These are phyloP conservation scores for Lactarius evosmus DNA, from an alignment of 768 basidiomycete genomes.

Conservation along the genomic window DNA sequence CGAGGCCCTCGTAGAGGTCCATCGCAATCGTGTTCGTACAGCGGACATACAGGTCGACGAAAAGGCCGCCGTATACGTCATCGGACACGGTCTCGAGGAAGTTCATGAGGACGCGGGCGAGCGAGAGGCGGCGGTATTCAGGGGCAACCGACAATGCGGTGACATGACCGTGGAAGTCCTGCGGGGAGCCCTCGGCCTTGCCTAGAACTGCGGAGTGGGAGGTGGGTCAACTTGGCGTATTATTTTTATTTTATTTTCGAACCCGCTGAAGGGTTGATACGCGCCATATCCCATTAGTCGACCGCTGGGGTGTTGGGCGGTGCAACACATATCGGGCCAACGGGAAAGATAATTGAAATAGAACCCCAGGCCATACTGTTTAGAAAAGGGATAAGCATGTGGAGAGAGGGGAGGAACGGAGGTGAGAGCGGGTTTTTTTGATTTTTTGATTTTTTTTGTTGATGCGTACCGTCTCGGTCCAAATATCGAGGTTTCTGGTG, in stretches of 20 bases:
- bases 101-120: constrained; percentile 84
- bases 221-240: not conserved
- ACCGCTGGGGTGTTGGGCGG: constrained; percentile 75
- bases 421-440: not conserved
- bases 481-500: constrained; percentile 84
- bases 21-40: constrained; percentile 84
- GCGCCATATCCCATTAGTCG: constrained; percentile 92
- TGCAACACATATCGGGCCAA: constrained; percentile 90
- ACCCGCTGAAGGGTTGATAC: too few relatives aligned
- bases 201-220: constrained; percentile 65
- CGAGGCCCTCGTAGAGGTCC: constrained; percentile 87
- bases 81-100: constrained; percentile 85
- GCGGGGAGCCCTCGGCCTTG: constrained; percentile 76
- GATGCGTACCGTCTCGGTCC: constrained; percentile 85
- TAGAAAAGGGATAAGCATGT: not conserved
- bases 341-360: constrained; percentile 85
- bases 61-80: constrained; percentile 75
- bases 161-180: constrained; percentile 92
- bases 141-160: constrained; percentile 95
- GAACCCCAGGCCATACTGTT: constrained; percentile 84
- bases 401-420: too few relatives aligned
- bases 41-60: constrained; percentile 95
- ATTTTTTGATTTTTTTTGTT: too few relatives aligned
- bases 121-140: constrained; percentile 81
- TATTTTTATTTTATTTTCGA: not conserved